Conservation (phyloP, 2,329 filamentous ascomycete genomes). For the Cordyceps cicadae region DNA sequence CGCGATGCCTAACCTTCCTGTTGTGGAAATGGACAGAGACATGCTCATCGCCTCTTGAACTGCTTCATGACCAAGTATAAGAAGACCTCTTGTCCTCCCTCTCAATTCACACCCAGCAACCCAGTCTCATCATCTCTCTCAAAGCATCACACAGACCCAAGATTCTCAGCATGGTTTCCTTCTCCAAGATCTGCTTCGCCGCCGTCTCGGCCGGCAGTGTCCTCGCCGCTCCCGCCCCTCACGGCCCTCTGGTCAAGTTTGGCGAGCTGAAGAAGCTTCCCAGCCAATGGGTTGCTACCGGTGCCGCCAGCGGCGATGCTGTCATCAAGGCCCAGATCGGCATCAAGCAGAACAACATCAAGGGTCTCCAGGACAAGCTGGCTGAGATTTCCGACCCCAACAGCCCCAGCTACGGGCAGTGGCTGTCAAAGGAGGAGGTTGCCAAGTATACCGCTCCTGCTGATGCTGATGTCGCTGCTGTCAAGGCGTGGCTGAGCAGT, state of each 20-base stretch:
- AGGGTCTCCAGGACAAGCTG: constrained; percentile 19
- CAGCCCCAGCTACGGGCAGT: constrained; percentile 21
- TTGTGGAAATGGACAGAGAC: not conserved
- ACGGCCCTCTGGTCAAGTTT: constrained; percentile 8
- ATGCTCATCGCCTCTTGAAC: not conserved
- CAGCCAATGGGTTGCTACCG: not conserved
- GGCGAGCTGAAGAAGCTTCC: constrained; percentile 4
- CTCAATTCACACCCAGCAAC: not conserved
- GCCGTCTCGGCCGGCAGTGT: constrained; percentile 1
- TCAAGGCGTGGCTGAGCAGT: constrained; percentile 18
- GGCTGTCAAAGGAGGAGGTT: constrained; percentile 18
- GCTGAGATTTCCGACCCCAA: constrained; percentile 18
- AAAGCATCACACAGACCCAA: not conserved
- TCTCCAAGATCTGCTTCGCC: constrained; percentile 11
- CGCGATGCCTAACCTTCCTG: not conserved
- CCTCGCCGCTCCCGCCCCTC: constrained; percentile 4
- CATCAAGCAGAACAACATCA: constrained; percentile 17
- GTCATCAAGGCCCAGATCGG: constrained; percentile 12
- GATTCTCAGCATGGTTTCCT: constrained; percentile 7
- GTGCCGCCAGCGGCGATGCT: not conserved
- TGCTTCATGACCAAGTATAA: not conserved
- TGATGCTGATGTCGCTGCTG: constrained; percentile 15
- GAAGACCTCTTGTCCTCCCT: not conserved
- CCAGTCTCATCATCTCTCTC: not conserved
- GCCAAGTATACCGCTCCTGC: constrained; percentile 19